Percentiles rank a stretch among this genome's conserved stretches.
Conservation (phyloP, 1,284 basidiomycete genomes). For the Rugosomyces carneus region DNA sequence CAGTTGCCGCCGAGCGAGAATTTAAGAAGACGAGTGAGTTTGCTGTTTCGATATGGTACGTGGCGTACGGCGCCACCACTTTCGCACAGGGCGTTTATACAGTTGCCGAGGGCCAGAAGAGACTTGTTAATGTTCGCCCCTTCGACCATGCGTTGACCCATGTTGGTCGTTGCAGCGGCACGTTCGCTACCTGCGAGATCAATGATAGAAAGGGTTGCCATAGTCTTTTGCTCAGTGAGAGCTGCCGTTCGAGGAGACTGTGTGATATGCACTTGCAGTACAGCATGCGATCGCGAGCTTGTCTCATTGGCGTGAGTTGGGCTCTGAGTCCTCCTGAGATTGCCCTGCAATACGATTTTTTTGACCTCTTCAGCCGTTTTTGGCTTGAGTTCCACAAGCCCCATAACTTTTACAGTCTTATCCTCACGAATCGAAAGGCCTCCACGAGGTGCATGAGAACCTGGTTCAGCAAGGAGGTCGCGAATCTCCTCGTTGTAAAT, state of each 20-base stretch:
- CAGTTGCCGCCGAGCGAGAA: slow-evolving; percentile 97
- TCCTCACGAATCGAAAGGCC: slow-evolving; percentile 92
- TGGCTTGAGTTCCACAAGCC: slow-evolving; percentile 76
- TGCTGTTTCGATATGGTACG: slow-evolving; percentile 94
- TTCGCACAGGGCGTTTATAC: slow-evolving; percentile 94
- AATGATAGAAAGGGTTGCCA: slow-evolving; percentile 92
- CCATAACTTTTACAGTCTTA: slow-evolving; percentile 85
- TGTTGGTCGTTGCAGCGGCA: slow-evolving; percentile 90
- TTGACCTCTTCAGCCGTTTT: slow-evolving; percentile 87
- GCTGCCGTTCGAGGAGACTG: slow-evolving; percentile 80
- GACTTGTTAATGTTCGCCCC: slow-evolving; percentile 98
- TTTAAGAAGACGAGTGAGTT: slow-evolving; percentile 92
- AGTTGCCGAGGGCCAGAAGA: slow-evolving; percentile 89
- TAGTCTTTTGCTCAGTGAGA: slow-evolving; percentile 72
- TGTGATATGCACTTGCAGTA: slow-evolving; percentile 88
- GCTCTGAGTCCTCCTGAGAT: slow-evolving; percentile 83
- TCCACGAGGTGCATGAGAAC: slow-evolving; percentile 60
- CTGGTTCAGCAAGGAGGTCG: slow-evolving; percentile 81
- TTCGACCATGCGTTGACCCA: slow-evolving; percentile 96
- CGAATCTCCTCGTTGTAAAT: slow-evolving; percentile 98
- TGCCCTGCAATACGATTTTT: slow-evolving; percentile 84
- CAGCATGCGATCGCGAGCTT: slow-evolving; percentile 93
- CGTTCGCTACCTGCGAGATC: slow-evolving; percentile 95
- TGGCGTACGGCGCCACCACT: slow-evolving; percentile 80
- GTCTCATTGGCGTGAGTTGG: slow-evolving; percentile 93